Evolutionary conservation across 2,329 filamentous ascomycete genomes (phyloP).

Genomic region (Fusarium staphyleae): DNA sequence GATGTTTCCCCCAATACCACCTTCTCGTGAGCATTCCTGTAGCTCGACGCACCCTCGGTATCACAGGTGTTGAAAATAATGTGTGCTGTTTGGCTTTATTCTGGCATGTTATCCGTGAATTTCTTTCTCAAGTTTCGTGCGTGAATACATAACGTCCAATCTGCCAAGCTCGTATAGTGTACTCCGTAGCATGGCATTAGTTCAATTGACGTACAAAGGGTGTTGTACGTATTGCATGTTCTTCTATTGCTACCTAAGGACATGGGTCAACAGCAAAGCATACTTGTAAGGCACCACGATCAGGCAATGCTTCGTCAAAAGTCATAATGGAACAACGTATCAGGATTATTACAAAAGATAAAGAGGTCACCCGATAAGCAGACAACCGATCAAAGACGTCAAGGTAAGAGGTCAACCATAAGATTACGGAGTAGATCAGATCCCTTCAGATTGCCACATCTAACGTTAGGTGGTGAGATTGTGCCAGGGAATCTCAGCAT

Average conservation of each 20-base stretch:
- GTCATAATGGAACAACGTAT: too few species aligned
- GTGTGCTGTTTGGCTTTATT: slow-evolving; percentile 18
- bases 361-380: neutral
- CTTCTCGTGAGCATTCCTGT: slow-evolving; percentile 25
- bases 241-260: too few species aligned
- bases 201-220: too few species aligned
- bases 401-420: slow-evolving; percentile 48
- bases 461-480: slow-evolving; percentile 68
- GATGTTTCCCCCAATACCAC: slow-evolving; percentile 36
- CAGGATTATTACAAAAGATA: too few species aligned
- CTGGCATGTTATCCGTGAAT: slow-evolving; percentile 3
- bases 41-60: slow-evolving; percentile 20
- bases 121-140: neutral
- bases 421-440: slow-evolving; percentile 69
- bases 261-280: too few species aligned
- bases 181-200: too few species aligned
- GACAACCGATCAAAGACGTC: slow-evolving; percentile 38
- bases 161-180: neutral
- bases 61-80: slow-evolving; percentile 34
- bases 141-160: neutral
- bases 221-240: too few species aligned
- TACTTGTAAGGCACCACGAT: too few species aligned
- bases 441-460: slow-evolving; percentile 67
- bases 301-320: too few species aligned
- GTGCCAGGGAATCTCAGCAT: slow-evolving; percentile 72